Conservation (phyloP, 352 stramenopile species). For the Phytophthora podocarpi region DNA sequence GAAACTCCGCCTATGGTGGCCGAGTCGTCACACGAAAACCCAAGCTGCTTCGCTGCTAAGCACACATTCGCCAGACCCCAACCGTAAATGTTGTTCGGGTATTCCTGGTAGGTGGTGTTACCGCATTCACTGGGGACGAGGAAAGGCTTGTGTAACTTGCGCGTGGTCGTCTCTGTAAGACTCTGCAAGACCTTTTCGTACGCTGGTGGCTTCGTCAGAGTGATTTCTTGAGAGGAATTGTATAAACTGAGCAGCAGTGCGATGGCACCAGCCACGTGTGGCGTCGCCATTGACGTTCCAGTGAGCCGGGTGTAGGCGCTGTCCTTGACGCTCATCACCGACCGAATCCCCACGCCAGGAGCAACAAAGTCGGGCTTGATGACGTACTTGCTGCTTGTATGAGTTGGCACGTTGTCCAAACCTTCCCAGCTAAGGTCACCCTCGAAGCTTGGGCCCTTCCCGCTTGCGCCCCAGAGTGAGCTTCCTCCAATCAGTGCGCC, state of each 20-base stretch:
- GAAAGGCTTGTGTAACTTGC: conserved; percentile 65
- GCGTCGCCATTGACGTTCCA: conserved; percentile 80
- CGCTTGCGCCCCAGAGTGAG: conserved; percentile 72
- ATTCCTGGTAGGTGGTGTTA: conserved; percentile 66
- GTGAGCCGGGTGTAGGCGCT: conserved; percentile 63
- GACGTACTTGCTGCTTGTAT: conserved; percentile 25
- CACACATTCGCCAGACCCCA: conserved; percentile 66
- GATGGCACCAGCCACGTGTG: conserved; percentile 64
- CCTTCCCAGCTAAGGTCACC: conserved; percentile 7
- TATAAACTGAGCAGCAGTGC: conserved; percentile 60
- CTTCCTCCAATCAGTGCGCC: conserved; percentile 60
- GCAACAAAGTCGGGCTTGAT: conserved; percentile 81
- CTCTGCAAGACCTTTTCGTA: conserved; percentile 43
- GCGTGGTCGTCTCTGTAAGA: conserved; percentile 45
- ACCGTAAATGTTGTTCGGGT: conserved; percentile 83
- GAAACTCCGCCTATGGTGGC: not conserved
- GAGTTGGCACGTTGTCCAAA: not conserved
- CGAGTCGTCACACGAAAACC: conserved; percentile 41
- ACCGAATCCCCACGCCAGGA: conserved; percentile 70
- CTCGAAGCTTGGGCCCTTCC: conserved; percentile 62
- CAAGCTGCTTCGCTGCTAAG: conserved; percentile 43
- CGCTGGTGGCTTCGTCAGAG: conserved; percentile 9
- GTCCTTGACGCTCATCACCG: conserved; percentile 62
- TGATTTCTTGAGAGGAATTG: conserved; percentile 10
- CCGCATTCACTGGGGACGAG: conserved; percentile 68